Evolutionary conservation across 2,329 filamentous ascomycete species (phyloP), one percentile per base, ranked within the genome.

Genomic region (Sporothrix phasma): DNA sequence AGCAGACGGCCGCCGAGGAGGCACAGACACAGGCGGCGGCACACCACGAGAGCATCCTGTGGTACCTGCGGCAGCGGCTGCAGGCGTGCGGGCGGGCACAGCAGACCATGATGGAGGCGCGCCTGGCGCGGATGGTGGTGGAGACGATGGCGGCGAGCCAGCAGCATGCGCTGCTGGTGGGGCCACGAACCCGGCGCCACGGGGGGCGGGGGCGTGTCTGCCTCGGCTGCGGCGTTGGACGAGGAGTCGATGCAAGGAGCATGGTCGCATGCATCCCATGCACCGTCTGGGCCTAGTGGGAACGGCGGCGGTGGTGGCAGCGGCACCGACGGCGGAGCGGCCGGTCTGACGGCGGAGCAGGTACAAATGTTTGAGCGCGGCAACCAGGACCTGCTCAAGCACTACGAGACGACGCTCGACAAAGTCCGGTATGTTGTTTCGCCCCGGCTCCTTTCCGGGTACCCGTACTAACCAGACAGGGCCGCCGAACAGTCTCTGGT

Each of bases 281-380:
- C 49, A 1, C 19, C 51, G 5, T 3, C 24, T 13, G 7, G 31
- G 26, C n/a, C 41, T 15, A 13, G 37, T 19, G 24, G 59, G 49
- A 17, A 8, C 5, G n/a, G 37, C 51, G 70, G 60, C 68, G 68
- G 19, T 26, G 10, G 19, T 19, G 34, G 22, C 39, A 7, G 13
- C 62, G 19, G 65, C 63, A 63, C 66, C 66, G 63, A 54, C 31
- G 66, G 69, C 64, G 68, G 71, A 70, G 66, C 67, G 66, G 60
- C 84, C 47, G 83, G 86, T 67, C 78, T 97, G 66, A 90, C 88
- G 19, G 81, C 86, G 24, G 92, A 97, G 72, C 93, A 97, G 75
- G 79, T 94, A 61, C 93, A 97, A 74, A 84, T 96, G 73, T 97
- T 99, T 77, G 92, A 93, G 69, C 84, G 91, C 75, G 92, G 95